A percentile compares a stretch with the other conserved stretches of the same genome.
phyloP scores from a whole-genome alignment of 805 yeast genomes.

The Ogataea methylovora region DNA sequence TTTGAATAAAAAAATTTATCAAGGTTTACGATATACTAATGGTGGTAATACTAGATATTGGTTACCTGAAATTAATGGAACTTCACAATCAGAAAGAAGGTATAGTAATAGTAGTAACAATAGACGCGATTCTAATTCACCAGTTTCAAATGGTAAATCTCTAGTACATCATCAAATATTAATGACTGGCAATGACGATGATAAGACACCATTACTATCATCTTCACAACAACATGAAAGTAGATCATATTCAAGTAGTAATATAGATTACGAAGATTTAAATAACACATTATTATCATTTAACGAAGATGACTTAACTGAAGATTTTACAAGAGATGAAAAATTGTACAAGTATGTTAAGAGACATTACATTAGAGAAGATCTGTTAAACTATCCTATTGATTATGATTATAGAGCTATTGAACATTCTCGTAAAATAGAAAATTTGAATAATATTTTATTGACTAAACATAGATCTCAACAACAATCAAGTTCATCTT shows the following conservation, averaged over 20 bases:
- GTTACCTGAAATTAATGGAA: constrained; percentile 31
- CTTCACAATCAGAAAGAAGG: not conserved
- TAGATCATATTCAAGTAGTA: too few species aligned
- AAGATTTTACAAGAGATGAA: constrained; percentile 28
- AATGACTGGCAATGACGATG: too few species aligned
- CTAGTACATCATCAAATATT: too few species aligned
- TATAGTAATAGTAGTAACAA: not conserved
- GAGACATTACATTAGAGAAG: constrained; percentile 26
- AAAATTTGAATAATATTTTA: constrained; percentile 7
- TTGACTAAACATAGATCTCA: too few species aligned
- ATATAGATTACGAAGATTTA: too few species aligned
- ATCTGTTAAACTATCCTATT: constrained; percentile 35
- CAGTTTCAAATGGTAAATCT: too few species aligned
- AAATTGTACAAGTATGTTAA: constrained; percentile 26
- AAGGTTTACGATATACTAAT: constrained; percentile 75
- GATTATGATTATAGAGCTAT: constrained; percentile 15
- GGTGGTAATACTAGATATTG: constrained; percentile 82
- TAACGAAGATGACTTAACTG: too few species aligned
- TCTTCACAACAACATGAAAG: too few species aligned
- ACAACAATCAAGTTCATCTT: too few species aligned
- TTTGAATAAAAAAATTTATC: constrained; percentile 60
- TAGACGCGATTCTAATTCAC: too few species aligned
- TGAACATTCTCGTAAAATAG: constrained; percentile 12
- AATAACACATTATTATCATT: too few species aligned
- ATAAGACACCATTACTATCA: too few species aligned